phyloP scores from a whole-genome alignment of 306 rosid genomes.

The Leucaena leucocephala region DNA sequence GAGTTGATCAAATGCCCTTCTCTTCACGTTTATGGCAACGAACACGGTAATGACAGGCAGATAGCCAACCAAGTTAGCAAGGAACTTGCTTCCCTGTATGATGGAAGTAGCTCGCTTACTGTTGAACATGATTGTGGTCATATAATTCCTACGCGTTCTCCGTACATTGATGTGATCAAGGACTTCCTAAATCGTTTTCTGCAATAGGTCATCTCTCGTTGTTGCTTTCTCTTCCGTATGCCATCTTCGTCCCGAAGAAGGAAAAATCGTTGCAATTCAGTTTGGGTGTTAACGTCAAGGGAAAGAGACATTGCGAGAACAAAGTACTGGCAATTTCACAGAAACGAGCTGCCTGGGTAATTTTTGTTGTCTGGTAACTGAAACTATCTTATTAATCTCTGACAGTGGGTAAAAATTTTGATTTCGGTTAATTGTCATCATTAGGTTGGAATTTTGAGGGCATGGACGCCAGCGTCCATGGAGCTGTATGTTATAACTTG shows the following conservation, averaged over 20 bases:
- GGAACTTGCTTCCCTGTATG: conserved; percentile 72
- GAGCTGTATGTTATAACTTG: not conserved
- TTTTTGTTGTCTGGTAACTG: conserved; percentile 8
- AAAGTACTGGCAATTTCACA: conserved; percentile 43
- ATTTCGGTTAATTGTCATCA: conserved; percentile 3
- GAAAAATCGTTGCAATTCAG: not conserved
- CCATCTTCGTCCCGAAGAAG: not conserved
- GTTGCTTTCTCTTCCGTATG: not conserved
- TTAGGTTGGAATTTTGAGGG: not conserved
- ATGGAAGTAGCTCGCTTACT: conserved; percentile 53
- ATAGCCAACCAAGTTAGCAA: conserved; percentile 73
- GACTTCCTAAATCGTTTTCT: conserved; percentile 67
- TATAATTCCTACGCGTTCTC: conserved; percentile 78
- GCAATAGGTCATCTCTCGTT: conserved; percentile 5
- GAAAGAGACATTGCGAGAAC: not conserved
- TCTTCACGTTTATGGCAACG: conserved; percentile 79
- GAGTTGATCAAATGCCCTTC: conserved; percentile 65
- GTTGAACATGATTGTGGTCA: conserved; percentile 85
- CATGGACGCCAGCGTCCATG: not conserved
- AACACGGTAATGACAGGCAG: conserved; percentile 76
- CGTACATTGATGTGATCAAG: conserved; percentile 72
- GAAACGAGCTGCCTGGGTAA: conserved; percentile 76
- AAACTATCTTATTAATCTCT: conserved; percentile 16
- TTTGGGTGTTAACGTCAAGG: not conserved
- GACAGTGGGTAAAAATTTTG: not conserved